Evolutionary conservation across 371 early-diverging fungal species (phyloP), one percentile per base, ranked within the genome.

Genomic region (Mucor velutinosus): DNA sequence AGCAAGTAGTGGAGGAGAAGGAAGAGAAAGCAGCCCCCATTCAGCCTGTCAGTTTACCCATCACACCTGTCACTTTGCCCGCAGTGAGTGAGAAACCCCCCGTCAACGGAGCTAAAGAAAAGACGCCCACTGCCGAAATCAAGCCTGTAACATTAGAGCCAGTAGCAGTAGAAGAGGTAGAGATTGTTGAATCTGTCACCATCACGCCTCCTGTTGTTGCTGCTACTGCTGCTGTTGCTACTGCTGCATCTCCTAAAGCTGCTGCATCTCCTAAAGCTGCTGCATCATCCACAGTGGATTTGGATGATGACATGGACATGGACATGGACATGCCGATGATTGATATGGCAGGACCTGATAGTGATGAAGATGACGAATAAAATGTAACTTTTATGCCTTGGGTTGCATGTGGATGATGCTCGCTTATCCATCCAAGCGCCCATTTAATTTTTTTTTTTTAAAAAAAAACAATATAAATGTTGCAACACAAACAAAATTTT

Each of bases 241-340:
- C 35, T 21, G 39, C 19, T 15, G 15, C 51, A 51, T 17, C 62
- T 32, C 37, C 33, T 33, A 59, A 10, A 30, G 19, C 8, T 12
- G 14, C 23, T 23, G 3, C 51, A 23, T 45, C 45, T n/a, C n/a
- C n/a, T 32, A 58, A 7, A 27, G n/a, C 7, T 21, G 23, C 21
- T 21, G 2, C 49, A 49, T 49, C 49, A 1, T n/a, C 17, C 21
- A 23, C 21, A 23, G 21, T 4, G 21, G 61, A 14, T 12, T 37
- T 37, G 37, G 37, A 57, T 67, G 57, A 58, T 3, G 64, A 69
- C 45, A 68, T 73, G 32, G 81, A 77, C 33, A 66, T 67, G 12
- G 68, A 70, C n/a, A 67, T 78, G 60, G 79, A 74, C 23, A 81
- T 81, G 61, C 79, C 79, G 1, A 73, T 76, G 30, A 82, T 82